phyloP scores from a whole-genome alignment of 768 basidiomycete genomes.

The Boletus subparvulus region DNA sequence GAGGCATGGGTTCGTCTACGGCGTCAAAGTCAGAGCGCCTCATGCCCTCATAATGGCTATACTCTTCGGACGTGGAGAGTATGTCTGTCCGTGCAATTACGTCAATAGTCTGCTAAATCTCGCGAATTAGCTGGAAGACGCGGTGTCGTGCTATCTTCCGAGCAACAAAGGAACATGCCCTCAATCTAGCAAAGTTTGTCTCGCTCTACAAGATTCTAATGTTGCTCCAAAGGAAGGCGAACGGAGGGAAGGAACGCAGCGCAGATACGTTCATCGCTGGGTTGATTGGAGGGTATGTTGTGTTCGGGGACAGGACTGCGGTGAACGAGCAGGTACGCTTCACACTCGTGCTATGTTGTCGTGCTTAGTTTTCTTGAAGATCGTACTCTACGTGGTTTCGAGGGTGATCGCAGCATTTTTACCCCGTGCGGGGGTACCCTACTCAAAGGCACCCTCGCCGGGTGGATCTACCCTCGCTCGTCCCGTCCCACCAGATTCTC shows the following conservation, averaged over 20 bases:
- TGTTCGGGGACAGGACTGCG: constrained; percentile 83
- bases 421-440: constrained; percentile 66
- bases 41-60: constrained; percentile 97
- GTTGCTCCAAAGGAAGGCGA: constrained; percentile 76
- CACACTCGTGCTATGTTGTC: constrained; percentile 4
- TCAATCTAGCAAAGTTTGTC: constrained; percentile 93
- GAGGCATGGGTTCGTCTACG: constrained; percentile 86
- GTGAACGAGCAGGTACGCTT: constrained; percentile 84
- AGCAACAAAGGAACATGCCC: constrained; percentile 87
- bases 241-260: constrained; percentile 78
- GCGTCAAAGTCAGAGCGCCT: constrained; percentile 89
- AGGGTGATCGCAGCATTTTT: constrained; percentile 90
- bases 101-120: constrained; percentile 8
- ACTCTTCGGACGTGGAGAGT: constrained; percentile 91
- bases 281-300: constrained; percentile 84
- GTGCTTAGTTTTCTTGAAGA: constrained; percentile 46
- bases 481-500: constrained; percentile 81
- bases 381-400: constrained; percentile 94
- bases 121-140: constrained; percentile 60
- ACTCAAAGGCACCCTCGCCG: constrained; percentile 45
- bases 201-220: constrained; percentile 87
- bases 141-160: constrained; percentile 68
- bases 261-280: constrained; percentile 92
- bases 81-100: constrained; percentile 33
- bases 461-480: constrained; percentile 46